Percentiles rank a stretch among this genome's conserved stretches.
Evolutionary conservation across 2,329 filamentous ascomycete species (phyloP).

Genomic region (Colletotrichum theobromicola): DNA sequence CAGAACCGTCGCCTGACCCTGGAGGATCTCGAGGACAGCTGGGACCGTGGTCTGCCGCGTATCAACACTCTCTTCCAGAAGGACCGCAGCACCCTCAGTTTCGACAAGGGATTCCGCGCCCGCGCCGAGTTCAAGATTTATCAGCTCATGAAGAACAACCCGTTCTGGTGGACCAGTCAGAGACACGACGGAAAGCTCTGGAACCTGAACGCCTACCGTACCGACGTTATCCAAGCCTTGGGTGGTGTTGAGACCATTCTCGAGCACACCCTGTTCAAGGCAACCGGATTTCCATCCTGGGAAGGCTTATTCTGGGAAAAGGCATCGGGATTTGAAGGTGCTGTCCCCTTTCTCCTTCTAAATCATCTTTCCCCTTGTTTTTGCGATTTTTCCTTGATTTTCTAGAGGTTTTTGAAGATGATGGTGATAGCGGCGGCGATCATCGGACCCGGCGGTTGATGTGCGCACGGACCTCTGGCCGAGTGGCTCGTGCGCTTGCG

Average conservation of each 20-base stretch:
- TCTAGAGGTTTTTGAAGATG: neutral
- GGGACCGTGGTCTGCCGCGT: slow-evolving; percentile 95
- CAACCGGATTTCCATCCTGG: slow-evolving; percentile 96
- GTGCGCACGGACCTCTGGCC: neutral
- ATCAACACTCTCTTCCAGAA: slow-evolving; percentile 99
- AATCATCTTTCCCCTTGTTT: neutral
- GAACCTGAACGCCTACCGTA: slow-evolving; percentile 95
- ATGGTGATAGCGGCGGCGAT: neutral
- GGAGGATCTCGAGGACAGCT: slow-evolving; percentile 96
- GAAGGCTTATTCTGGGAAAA: slow-evolving; percentile 94
- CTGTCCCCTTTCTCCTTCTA: slow-evolving; percentile 12
- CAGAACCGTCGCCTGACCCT: slow-evolving; percentile 94
- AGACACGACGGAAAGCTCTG: slow-evolving; percentile 96
- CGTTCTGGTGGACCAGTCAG: slow-evolving; percentile 99
- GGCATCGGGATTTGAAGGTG: neutral
- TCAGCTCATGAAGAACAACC: slow-evolving; percentile 98
- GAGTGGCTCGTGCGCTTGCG: neutral
- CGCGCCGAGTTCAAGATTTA: slow-evolving; percentile 98
- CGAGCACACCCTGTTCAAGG: slow-evolving; percentile 96
- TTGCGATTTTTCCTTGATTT: neutral
- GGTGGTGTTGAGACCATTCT: slow-evolving; percentile 98
- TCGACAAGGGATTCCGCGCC: slow-evolving; percentile 97
- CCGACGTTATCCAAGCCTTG: slow-evolving; percentile 94
- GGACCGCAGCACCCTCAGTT: slow-evolving; percentile 93
- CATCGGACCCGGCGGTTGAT: neutral